Evolutionary conservation across 306 rosid genomes (phyloP).

Genomic region (Prunus mume): DNA sequence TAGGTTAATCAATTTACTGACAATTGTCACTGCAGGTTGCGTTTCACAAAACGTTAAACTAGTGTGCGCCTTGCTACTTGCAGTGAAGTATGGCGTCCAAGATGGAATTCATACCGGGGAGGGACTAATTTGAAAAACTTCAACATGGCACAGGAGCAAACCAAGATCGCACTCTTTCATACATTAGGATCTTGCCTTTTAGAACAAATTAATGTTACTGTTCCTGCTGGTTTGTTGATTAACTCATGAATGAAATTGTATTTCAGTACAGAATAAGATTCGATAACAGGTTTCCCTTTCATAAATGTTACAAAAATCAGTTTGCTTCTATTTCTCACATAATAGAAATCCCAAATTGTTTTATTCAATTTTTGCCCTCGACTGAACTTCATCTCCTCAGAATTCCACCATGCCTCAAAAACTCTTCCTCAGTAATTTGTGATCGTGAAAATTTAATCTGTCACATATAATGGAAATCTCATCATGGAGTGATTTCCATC

Average conservation of each 20-base stretch:
- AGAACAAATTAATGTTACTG: neutral
- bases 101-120: neutral
- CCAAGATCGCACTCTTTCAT: neutral
- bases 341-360: neutral
- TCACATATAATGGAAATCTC: too few species aligned
- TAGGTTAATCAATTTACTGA: neutral
- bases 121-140: neutral
- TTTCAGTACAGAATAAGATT: neutral
- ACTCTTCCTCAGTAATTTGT: too few species aligned
- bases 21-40: slow-evolving; percentile 65
- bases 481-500: too few species aligned
- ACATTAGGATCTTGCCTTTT: neutral
- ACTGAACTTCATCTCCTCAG: too few species aligned
- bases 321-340: neutral
- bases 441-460: too few species aligned
- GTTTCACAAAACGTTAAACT: slow-evolving; percentile 78
- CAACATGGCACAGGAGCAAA: neutral
- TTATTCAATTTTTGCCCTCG: neutral
- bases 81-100: neutral
- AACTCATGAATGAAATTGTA: neutral
- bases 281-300: neutral
- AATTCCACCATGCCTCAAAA: too few species aligned
- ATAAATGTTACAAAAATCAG: neutral
- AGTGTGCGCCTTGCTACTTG: slow-evolving; percentile 18
- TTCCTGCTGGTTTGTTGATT: neutral